Evolutionary conservation across 768 basidiomycete genomes (phyloP).

Genomic region (Podaxis sp.): DNA sequence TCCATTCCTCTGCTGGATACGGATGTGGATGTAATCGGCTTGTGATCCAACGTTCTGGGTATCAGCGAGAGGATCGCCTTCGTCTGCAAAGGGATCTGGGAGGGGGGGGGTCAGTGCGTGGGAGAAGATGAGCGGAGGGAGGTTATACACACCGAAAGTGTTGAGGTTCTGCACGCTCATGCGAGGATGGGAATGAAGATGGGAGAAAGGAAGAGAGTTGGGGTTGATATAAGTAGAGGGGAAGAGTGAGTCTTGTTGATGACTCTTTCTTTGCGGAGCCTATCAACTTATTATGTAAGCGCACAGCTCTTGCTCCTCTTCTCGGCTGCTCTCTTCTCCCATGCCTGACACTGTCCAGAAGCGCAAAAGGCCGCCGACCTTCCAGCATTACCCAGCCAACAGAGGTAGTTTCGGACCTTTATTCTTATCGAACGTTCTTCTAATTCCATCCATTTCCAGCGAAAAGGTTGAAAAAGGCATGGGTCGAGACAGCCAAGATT

Average conservation of each 20-base stretch:
- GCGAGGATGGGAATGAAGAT: slow-evolving; percentile 58
- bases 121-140: background rate
- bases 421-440: background rate
- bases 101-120: slow-evolving; percentile 16
- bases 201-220: slow-evolving; percentile 34
- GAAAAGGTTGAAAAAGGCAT: slow-evolving; percentile 76
- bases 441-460: slow-evolving; percentile 42
- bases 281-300: slow-evolving; percentile 26
- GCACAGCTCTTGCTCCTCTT: slow-evolving; percentile 12
- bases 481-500: slow-evolving; percentile 76
- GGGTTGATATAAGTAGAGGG: slow-evolving; percentile 30
- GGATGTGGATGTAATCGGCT: slow-evolving; percentile 88
- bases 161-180: slow-evolving; percentile 95
- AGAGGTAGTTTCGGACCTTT: slow-evolving; percentile 48
- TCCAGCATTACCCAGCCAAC: slow-evolving; percentile 61
- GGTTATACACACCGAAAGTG: slow-evolving; percentile 61
- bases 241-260: slow-evolving; percentile 16
- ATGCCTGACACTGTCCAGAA: slow-evolving; percentile 32
- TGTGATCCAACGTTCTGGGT: slow-evolving; percentile 78
- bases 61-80: slow-evolving; percentile 78
- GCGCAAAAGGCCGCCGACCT: slow-evolving; percentile 67
- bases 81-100: slow-evolving; percentile 94
- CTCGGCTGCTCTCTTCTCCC: slow-evolving; percentile 19
- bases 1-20: slow-evolving; percentile 99
- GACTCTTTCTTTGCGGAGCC: slow-evolving; percentile 19